Percentiles rank a stretch among this genome's conserved stretches.
Evolutionary conservation across 805 yeast species (phyloP).

Genomic region (Lachancea quebecensis): DNA sequence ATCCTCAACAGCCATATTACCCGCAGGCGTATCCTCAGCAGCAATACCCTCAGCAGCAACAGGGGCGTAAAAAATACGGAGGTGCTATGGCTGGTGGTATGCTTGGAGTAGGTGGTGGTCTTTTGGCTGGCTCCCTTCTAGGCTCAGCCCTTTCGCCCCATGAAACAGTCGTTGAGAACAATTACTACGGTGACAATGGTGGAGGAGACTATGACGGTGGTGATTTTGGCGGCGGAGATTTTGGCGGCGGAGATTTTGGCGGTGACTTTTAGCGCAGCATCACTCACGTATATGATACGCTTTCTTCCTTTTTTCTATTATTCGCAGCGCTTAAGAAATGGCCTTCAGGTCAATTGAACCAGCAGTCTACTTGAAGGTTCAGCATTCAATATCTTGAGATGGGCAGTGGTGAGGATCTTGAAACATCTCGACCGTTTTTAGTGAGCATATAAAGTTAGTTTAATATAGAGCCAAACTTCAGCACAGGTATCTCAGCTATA

Average conservation of each 20-base stretch:
- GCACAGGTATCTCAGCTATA: too few relatives aligned
- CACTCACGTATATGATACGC: too few relatives aligned
- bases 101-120: slow-evolving; percentile 52
- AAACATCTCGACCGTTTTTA: too few relatives aligned
- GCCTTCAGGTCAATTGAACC: too few relatives aligned
- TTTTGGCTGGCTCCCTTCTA: slow-evolving; percentile 53
- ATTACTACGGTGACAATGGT: slow-evolving; percentile 25
- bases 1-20: slow-evolving; percentile 17
- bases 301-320: too few relatives aligned
- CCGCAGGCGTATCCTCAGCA: slow-evolving; percentile 20
- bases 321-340: too few relatives aligned
- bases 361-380: too few relatives aligned
- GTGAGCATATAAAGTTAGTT: too few relatives aligned
- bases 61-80: slow-evolving; percentile 18
- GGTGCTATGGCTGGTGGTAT: slow-evolving; percentile 36
- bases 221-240: slow-evolving; percentile 26
- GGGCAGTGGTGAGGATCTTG: too few relatives aligned
- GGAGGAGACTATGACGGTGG: slow-evolving; percentile 29
- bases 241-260: slow-evolving; percentile 25
- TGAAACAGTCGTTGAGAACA: slow-evolving; percentile 31
- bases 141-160: slow-evolving; percentile 37
- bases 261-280: slow-evolving; percentile 4
- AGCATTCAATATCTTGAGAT: too few relatives aligned
- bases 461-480: too few relatives aligned
- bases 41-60: slow-evolving; percentile 33